phyloP scores from a whole-genome alignment of 2,329 filamentous ascomycete genomes.

The Colletotrichum echinochloae region DNA sequence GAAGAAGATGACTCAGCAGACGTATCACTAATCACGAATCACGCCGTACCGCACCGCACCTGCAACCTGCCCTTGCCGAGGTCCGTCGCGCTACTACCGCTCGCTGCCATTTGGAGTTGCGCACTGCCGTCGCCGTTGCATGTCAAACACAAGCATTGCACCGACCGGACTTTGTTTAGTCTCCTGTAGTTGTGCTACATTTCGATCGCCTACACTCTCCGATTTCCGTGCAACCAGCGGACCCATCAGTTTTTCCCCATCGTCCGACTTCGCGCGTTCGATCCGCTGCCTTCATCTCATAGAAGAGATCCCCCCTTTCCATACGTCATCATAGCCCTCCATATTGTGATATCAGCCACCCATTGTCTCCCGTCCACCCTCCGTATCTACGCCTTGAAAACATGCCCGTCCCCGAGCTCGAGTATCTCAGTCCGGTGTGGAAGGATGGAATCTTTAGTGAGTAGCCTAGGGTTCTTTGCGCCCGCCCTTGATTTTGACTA shows the following conservation, averaged over 20 bases:
- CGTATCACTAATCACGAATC: constrained; percentile 27
- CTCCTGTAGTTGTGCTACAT: constrained; percentile 11
- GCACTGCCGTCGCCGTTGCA: constrained; percentile 13
- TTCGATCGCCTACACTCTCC: background rate
- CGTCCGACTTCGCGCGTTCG: background rate
- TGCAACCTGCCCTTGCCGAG: constrained; percentile 34
- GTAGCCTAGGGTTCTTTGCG: constrained; percentile 41
- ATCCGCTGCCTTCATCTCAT: constrained; percentile 5
- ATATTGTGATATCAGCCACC: constrained; percentile 2
- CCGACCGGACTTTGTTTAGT: constrained; percentile 7
- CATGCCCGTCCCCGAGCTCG: constrained; percentile 78
- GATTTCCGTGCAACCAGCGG: constrained; percentile 12
- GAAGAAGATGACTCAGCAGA: constrained; percentile 26
- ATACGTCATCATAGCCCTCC: constrained; percentile 5
- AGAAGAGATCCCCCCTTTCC: constrained; percentile 11
- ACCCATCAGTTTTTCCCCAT: background rate
- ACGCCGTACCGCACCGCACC: constrained; percentile 16
- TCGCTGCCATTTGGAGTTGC: constrained; percentile 21
- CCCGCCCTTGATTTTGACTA: constrained; percentile 33
- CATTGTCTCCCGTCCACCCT: constrained; percentile 3
- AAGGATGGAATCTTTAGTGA: constrained; percentile 87
- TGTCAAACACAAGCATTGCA: constrained; percentile 7
- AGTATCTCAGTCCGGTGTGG: constrained; percentile 88
- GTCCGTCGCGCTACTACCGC: constrained; percentile 22
- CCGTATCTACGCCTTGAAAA: background rate